Evolutionary conservation across 306 rosid species (phyloP).

Genomic region (Casuarina glauca): DNA sequence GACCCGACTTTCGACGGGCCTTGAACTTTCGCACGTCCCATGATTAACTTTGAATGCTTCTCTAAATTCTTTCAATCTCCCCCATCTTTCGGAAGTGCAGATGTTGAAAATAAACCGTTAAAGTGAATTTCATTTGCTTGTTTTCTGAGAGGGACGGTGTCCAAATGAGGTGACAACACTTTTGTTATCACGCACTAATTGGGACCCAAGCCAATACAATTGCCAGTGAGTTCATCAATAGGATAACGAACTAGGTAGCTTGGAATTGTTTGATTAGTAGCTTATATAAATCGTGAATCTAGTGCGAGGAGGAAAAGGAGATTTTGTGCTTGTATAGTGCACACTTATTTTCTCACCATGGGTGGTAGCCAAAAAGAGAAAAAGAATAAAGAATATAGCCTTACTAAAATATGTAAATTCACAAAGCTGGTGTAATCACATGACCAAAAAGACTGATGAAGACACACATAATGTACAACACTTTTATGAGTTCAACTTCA

Average conservation of each 20-base stretch:
- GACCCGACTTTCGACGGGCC: background rate
- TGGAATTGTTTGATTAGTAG: too few species aligned
- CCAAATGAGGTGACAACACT: too few species aligned
- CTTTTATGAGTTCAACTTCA: background rate
- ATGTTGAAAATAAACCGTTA: background rate
- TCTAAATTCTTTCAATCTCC: background rate
- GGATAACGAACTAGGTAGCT: too few species aligned
- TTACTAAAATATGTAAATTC: background rate
- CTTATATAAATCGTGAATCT: too few species aligned
- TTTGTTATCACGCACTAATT: too few species aligned
- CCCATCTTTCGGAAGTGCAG: background rate
- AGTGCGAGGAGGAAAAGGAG: too few species aligned
- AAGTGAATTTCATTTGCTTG: too few species aligned
- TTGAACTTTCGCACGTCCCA: constrained; percentile 11
- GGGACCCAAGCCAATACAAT: too few species aligned
- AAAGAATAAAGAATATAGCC: background rate
- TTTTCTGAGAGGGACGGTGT: too few species aligned
- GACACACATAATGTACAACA: constrained; percentile 7
- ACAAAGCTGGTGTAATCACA: constrained; percentile 1
- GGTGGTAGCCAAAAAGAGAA: background rate
- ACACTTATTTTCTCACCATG: too few species aligned
- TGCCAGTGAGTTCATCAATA: too few species aligned
- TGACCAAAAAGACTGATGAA: background rate
- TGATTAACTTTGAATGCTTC: background rate
- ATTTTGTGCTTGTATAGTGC: too few species aligned